Base-by-base conservation (phyloP, 2,329 filamentous ascomycete genomes). In the Colletotrichum truncatum region DNA sequence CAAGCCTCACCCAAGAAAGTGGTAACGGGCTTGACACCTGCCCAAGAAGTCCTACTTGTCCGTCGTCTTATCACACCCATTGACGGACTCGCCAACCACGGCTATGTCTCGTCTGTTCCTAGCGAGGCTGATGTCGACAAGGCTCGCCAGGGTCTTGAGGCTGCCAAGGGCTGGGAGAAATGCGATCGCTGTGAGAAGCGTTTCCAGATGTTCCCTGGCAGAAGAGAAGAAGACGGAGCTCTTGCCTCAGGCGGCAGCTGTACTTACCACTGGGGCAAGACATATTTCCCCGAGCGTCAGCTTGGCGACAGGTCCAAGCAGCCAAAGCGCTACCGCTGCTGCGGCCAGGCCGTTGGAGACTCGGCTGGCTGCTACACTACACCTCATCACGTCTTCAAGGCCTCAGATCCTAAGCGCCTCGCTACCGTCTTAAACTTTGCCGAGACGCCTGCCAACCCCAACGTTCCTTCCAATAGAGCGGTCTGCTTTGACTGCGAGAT, bases 401-500 rank as follows among this genome's bases (percentile, higher is more conserved):
- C 92, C 9, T 89, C 86, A 0, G 90, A 94, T 64, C 81, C 88
- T 1, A 93, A 93, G 68, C 85, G 94, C 21, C 83, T 99, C 25
- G 93, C 94, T 0, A 81, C 89, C 1, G 80, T 95, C 3, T 84
- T 97, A 71, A 94, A 95, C 54, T 99, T 97, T 75, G 85, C 88
- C 61, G 79, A 87, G 67, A 98, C 96, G 0, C 94, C 94, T 0
- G 78, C 83, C 11, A 94, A 93, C 69, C 75, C 81, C 1, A 71
- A 78, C 2, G 82, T 81, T 2, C 80, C 82, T 0, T 72, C 77
- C 1, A 80, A 85, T 55, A 86, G 87, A 34, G 93, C 91, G 3
- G 89, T 98, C 10, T 91, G 89, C 68, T 95, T 99, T 72, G 96
- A 99, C 76, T 98, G 96, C 73, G 96, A 99, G 75, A 99, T 99